Base-by-base conservation (phyloP, 108 stramenopile genomes). In the Skeletonema potamos region DNA sequence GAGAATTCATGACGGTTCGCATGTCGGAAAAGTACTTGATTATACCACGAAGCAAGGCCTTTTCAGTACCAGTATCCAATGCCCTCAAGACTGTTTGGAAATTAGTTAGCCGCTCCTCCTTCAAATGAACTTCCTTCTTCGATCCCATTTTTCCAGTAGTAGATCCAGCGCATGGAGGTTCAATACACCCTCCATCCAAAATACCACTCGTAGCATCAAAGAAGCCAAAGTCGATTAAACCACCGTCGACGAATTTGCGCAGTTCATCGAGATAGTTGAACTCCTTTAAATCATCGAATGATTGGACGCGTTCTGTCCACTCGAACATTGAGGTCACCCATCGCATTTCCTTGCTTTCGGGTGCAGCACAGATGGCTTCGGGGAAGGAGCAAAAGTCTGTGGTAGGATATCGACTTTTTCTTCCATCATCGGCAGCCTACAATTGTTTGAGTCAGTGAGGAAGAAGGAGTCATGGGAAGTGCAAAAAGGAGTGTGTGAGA, bases 251-350 rank as follows among this genome's bases (percentile, higher is more conserved):
- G 28, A 79, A 79, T 6, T 79, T 51, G 39, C 73, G 69, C 22
- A 79, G 33, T 58, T 79, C 27, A 13, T 39, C 43, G 20, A 79
- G 62, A 43, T 81, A 81, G 58, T 76, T 76, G 8, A 18, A 77
- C 27, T 32, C 64, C 24, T 39, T 77, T 58, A 13, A 58, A 37
- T 72, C 76, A 36, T 65, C 66, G 36, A 69, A 84, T n/a, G 74
- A 43, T 37, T 84, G 77, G 9, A 84, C 60, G 7, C 78, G 65
- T 36, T 84, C 79, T 62, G 76, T 71, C 83, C 83, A 73, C 22
- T 68, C 65, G 26, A 73, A 73, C 72, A 68, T 56, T 18, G 64
- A 64, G 48, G 72, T 37, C 5, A 73, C 46, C 72, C 72, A 73
- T 39, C 65, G 65, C 64, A 73, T 64, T 41, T 67, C 72, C 54